A percentile compares a stretch with the other conserved stretches of the same genome.
Conservation (phyloP, 345 rosid genomes). For the Acer campestre region DNA sequence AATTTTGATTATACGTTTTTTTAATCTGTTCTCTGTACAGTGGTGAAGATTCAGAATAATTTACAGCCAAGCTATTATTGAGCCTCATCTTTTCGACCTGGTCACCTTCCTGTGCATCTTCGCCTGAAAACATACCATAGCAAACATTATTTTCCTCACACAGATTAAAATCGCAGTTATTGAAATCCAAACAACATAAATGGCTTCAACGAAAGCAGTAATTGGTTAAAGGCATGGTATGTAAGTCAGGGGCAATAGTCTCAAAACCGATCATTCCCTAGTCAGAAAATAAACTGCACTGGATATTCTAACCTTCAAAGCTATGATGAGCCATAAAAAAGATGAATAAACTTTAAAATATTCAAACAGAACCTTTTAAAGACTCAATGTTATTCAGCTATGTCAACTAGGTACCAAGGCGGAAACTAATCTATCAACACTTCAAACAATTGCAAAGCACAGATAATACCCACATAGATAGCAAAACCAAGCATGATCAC, state of each 20-base stretch:
- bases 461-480: not conserved
- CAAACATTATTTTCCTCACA: not conserved
- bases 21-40: slow-evolving; percentile 24
- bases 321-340: not conserved
- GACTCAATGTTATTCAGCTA: not conserved
- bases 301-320: not conserved
- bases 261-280: not conserved
- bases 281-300: not conserved
- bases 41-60: slow-evolving; percentile 32
- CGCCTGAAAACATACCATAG: slow-evolving; percentile 53
- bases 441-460: slow-evolving; percentile 2
- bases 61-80: slow-evolving; percentile 37
- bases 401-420: not conserved
- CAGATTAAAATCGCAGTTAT: not conserved
- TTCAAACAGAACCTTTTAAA: not conserved
- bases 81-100: slow-evolving; percentile 42
- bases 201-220: not conserved
- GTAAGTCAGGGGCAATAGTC: not conserved
- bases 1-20: slow-evolving; percentile 28
- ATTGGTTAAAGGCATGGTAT: not conserved
- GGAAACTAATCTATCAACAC: not conserved
- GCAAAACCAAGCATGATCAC: not conserved
- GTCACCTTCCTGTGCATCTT: slow-evolving; percentile 57
- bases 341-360: not conserved
- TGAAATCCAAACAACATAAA: not conserved